A percentile compares a stretch with the other conserved stretches of the same genome.
Evolutionary conservation across 2,329 filamentous ascomycete genomes (phyloP).

Genomic region (Fonsecaea monophora): DNA sequence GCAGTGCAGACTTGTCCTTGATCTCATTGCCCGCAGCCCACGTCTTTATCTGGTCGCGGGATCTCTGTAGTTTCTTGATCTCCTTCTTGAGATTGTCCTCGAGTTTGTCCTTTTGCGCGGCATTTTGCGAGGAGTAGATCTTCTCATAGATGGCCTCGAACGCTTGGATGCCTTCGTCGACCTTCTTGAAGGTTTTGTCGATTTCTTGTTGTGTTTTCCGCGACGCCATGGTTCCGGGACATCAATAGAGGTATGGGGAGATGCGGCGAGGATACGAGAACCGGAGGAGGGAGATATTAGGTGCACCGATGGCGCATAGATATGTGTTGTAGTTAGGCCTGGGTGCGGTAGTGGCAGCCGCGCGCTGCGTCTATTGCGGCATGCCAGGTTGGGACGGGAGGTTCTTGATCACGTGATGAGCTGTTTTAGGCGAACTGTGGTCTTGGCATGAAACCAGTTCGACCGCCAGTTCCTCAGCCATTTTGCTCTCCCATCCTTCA

Average conservation of each 20-base stretch:
- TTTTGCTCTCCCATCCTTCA: neutral
- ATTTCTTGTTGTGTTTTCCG: constrained; percentile 98
- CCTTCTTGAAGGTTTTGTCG: constrained; percentile 99
- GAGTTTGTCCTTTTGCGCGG: constrained; percentile 95
- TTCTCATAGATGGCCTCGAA: constrained; percentile 98
- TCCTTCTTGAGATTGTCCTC: constrained; percentile 98
- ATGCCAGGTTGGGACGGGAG: neutral
- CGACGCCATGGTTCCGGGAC: constrained; percentile 74
- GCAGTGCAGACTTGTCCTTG: constrained; percentile 95
- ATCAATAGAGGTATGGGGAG: constrained; percentile 1
- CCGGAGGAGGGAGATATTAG: constrained; percentile 3
- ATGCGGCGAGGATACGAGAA: neutral
- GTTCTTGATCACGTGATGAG: neutral
- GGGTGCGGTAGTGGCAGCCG: constrained; percentile 4
- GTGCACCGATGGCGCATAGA: constrained; percentile 10
- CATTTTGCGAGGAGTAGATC: constrained; percentile 89
- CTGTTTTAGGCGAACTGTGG: neutral
- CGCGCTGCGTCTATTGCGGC: constrained; percentile 4
- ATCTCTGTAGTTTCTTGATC: constrained; percentile 98
- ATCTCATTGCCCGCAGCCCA: constrained; percentile 99
- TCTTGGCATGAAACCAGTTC: neutral
- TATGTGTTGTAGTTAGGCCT: constrained; percentile 5
- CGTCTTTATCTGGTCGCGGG: constrained; percentile 98
- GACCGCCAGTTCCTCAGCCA: neutral
- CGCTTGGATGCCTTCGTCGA: constrained; percentile 86